Evolutionary conservation across 805 yeast species (phyloP).

Genomic region (Suhomyces prunicola): DNA sequence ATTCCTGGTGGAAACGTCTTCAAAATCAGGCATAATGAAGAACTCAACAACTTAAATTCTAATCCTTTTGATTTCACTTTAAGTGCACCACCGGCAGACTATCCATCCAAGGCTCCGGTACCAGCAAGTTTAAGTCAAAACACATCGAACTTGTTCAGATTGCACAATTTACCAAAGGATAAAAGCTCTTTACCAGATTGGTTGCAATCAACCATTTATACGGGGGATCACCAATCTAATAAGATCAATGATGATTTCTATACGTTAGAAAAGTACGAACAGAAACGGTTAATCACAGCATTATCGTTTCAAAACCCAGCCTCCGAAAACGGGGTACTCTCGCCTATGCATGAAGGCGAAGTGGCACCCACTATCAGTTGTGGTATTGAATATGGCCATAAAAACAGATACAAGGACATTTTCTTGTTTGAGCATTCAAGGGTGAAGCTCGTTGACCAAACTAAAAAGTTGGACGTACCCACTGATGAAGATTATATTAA

Average conservation of each 20-base stretch:
- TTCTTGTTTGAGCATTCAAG: conserved; percentile 84
- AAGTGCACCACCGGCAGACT: conserved; percentile 3
- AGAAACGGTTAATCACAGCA: conserved; percentile 52
- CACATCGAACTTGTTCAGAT: conserved; percentile 12
- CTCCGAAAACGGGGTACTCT: neutral
- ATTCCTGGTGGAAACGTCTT: conserved; percentile 26
- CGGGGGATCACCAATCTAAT: conserved; percentile 7
- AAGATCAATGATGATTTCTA: conserved; percentile 46
- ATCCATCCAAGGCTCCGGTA: conserved; percentile 2
- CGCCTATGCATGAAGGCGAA: conserved; percentile 11
- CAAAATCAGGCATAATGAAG: conserved; percentile 53
- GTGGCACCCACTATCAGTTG: conserved; percentile 52
- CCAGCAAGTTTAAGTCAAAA: conserved; percentile 9
- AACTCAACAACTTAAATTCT: conserved; percentile 20
- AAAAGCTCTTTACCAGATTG: conserved; percentile 39
- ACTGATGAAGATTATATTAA: conserved; percentile 64
- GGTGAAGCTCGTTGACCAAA: conserved; percentile 49
- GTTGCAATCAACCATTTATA: conserved; percentile 15
- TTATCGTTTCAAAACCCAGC: conserved; percentile 13
- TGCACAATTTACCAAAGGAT: conserved; percentile 33
- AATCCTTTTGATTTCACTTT: conserved; percentile 11
- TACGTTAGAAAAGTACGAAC: conserved; percentile 66
- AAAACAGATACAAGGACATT: conserved; percentile 80
- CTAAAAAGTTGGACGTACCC: conserved; percentile 16
- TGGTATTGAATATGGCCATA: conserved; percentile 68